These are phyloP conservation scores for Wickerhamiella pararugosa DNA, from an alignment of 1,139 yeast genomes.

Conservation along the genomic window DNA sequence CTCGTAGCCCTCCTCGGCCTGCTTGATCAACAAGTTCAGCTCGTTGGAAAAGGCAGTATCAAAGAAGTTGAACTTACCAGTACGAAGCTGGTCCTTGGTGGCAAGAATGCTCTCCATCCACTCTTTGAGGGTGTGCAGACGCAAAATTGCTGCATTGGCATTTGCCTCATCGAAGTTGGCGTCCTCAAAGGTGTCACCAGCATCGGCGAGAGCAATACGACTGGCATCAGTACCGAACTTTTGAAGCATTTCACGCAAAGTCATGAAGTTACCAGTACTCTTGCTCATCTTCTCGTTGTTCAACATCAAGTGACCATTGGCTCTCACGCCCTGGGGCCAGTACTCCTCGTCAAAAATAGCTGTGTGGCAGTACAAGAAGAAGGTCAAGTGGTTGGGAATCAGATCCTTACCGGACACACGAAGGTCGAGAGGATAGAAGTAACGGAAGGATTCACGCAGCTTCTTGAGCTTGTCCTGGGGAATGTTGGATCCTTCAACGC, in stretches of 20 bases:
- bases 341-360: conserved; percentile 78
- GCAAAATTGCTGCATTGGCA: conserved; percentile 93
- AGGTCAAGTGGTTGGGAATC: conserved; percentile 93
- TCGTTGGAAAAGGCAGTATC: conserved; percentile 89
- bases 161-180: conserved; percentile 95
- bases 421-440: conserved; percentile 84
- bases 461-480: conserved; percentile 51
- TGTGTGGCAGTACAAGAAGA: conserved; percentile 83
- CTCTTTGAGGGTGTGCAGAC: conserved; percentile 82
- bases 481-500: conserved; percentile 37
- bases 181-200: conserved; percentile 95
- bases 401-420: conserved; percentile 94
- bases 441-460: conserved; percentile 87
- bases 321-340: conserved; percentile 94
- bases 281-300: conserved; percentile 97
- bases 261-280: conserved; percentile 94
- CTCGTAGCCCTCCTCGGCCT: conserved; percentile 53
- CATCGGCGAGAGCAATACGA: conserved; percentile 95
- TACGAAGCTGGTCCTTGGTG: conserved; percentile 32
- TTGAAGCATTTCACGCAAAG: conserved; percentile 65
- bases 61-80: conserved; percentile 54
- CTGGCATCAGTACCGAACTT: conserved; percentile 98
- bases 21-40: conserved; percentile 68
- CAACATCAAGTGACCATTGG: conserved; percentile 87
- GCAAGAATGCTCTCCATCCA: conserved; percentile 75